These are phyloP conservation scores for Phanerochaete carnosa DNA, from an alignment of 768 basidiomycete species.

Conservation along the genomic window DNA sequence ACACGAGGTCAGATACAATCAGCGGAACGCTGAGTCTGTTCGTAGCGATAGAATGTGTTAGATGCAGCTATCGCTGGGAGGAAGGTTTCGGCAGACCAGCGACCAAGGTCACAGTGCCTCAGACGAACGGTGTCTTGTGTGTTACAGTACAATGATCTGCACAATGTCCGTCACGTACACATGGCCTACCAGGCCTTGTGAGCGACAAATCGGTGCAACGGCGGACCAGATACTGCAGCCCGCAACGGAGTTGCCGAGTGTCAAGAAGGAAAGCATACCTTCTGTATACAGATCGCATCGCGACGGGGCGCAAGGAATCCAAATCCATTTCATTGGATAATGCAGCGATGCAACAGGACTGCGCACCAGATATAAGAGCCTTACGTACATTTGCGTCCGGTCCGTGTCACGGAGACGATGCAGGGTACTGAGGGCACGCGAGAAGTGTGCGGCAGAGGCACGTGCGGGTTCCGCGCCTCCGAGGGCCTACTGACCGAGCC, in stretches of 20 bases:
- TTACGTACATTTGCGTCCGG: constrained; percentile 5
- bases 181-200: not conserved
- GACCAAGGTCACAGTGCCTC: not conserved
- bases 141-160: not conserved
- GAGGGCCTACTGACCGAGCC: not conserved
- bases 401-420: not conserved
- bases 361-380: not conserved
- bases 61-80: not conserved
- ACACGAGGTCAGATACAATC: not conserved
- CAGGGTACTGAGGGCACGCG: not conserved
- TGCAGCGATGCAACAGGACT: not conserved
- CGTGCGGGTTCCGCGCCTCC: not conserved
- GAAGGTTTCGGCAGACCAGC: not conserved
- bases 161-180: not conserved
- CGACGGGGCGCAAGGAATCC: not conserved
- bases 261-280: not conserved
- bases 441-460: not conserved
- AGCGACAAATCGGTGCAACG: not conserved
- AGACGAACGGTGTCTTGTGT: not conserved
- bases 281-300: not conserved
- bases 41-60: not conserved
- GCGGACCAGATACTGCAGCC: not conserved
- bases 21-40: not conserved
- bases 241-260: not conserved
- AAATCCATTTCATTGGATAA: not conserved